Evolutionary conservation across 106 monocot species (phyloP).

Genomic region (Gastrodia elata): DNA sequence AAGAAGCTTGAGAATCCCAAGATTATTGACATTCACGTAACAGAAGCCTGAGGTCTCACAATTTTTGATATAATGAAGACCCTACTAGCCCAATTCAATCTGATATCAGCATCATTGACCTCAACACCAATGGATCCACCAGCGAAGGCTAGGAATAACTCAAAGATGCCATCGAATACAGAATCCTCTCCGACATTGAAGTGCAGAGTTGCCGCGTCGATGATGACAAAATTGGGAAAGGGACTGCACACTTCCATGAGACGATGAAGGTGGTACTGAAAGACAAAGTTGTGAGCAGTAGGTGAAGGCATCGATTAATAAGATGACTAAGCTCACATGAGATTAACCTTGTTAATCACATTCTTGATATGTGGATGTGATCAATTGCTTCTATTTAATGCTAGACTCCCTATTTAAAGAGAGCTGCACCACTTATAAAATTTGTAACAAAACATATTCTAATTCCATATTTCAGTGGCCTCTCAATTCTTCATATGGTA

Average conservation of each 20-base stretch:
- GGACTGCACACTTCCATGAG: constrained; percentile 13
- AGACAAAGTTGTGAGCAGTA: constrained; percentile 12
- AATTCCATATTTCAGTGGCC: too few relatives aligned
- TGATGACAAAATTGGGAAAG: constrained; percentile 4
- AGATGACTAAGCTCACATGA: too few relatives aligned
- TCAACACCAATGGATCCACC: constrained; percentile 18
- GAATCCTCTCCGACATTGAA: constrained; percentile 25
- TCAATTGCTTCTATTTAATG: too few relatives aligned
- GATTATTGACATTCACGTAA: constrained; percentile 18
- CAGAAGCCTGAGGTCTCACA: constrained; percentile 25
- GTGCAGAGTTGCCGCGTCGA: constrained; percentile 2
- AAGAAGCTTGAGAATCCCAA: constrained; percentile 20
- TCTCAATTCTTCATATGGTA: too few relatives aligned
- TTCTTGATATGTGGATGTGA: too few relatives aligned
- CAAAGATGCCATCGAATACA: constrained; percentile 18
- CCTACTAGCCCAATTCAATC: constrained; percentile 21
- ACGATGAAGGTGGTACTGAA: constrained; percentile 15
- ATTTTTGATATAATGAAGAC: constrained; percentile 20
- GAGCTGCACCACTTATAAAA: too few relatives aligned
- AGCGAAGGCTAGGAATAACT: constrained; percentile 21
- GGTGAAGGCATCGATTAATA: too few relatives aligned
- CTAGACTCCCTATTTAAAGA: too few relatives aligned
- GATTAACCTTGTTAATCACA: too few relatives aligned
- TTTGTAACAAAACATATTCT: too few relatives aligned
- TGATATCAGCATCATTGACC: constrained; percentile 16